A percentile compares a stretch with the other conserved stretches of the same genome.
Evolutionary conservation across 2,329 filamentous ascomycete species (phyloP).

Genomic region (Dryadomyces sulphureus): DNA sequence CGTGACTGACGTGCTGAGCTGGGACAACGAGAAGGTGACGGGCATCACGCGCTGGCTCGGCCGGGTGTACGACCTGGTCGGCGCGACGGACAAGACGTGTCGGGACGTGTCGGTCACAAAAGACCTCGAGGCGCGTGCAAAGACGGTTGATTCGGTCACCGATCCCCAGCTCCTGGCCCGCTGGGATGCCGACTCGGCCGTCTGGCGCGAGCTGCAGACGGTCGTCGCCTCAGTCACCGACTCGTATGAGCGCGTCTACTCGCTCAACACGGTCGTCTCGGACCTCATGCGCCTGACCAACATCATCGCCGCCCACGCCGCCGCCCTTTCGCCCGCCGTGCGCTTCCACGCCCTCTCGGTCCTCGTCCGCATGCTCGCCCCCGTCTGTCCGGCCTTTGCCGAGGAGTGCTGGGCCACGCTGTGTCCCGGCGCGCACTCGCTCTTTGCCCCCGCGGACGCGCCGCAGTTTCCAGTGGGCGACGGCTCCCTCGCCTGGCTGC

Average conservation of each 20-base stretch:
- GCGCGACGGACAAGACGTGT: conserved; percentile 12
- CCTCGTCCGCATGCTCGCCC: conserved; percentile 60
- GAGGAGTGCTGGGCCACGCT: conserved; percentile 67
- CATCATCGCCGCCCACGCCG: conserved; percentile 31
- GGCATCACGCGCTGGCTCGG: conserved; percentile 72
- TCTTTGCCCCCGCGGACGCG: conserved; percentile 1
- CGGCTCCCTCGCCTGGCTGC: conserved; percentile 32
- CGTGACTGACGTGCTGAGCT: conserved; percentile 69
- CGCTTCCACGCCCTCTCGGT: conserved; percentile 33
- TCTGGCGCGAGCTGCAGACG: conserved; percentile 53
- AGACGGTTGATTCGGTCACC: conserved; percentile 6
- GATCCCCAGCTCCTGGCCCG: conserved; percentile 18
- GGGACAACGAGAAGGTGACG: conserved; percentile 71
- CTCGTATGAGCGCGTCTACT: conserved; percentile 56
- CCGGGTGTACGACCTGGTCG: conserved; percentile 46
- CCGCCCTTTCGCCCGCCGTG: conserved; percentile 24
- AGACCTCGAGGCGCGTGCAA: conserved; percentile 2
- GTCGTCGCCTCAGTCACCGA: conserved; percentile 52
- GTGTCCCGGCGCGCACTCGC: conserved; percentile 14
- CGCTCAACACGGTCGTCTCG: conserved; percentile 71
- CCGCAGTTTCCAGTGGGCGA: conserved; percentile 43
- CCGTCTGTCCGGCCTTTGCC: conserved; percentile 64
- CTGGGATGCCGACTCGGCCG: conserved; percentile 30
- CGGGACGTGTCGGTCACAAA: neutral
- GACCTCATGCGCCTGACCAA: conserved; percentile 76